Base-by-base conservation (phyloP, 768 basidiomycete species). In the Tephrocybe rancida region DNA sequence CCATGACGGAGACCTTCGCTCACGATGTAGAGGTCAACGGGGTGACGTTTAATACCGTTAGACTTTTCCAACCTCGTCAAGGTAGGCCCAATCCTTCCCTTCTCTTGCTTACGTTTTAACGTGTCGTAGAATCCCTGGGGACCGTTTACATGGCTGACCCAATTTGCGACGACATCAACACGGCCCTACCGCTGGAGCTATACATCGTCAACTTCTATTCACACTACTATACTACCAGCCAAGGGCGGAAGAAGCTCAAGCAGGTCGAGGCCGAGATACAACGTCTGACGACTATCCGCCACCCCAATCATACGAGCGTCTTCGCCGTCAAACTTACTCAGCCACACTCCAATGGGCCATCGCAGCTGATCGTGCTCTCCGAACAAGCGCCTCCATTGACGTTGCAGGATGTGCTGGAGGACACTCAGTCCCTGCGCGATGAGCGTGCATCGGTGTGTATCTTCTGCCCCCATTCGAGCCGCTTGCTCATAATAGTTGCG, bases 91-190 rank as follows among this genome's bases (percentile, higher is more conserved):
- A 45, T 34, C 32, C 21, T 54, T 47, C 25, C 16, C 50, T 14
- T 38, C 49, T 9, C 50, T 48, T 27, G 1, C 29, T 25, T 16
- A 21, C 16, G 22, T 43, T 19, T 32, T 52, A 18, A 30, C 45
- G 25, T 49, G 18, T 18, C 19, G 21, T 56, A 86, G 90, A 85
- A 43, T 78, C 76, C 38, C 71, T 91, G 26, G 89, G 88, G 1
- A 84, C 80, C 9, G 73, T 82, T 0, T 92, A 87, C 68, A 74
- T 84, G 50, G 90, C 88, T 0, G 89, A 91, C 55, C 90, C 91
- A 7, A 69, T 92, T 14, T 83, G 83, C 62, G 88, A 91, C 54
- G 82, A 86, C 56, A 72, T 81, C 14, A 72, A 79, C 53, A 72
- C 68, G 0, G 77, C 78, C 2, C 68, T 83, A 14, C 83, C 86